Percentiles rank a stretch among this genome's conserved stretches.
Conservation (phyloP, 2,329 filamentous ascomycete species). For the Ophiocordyceps robertsii region DNA sequence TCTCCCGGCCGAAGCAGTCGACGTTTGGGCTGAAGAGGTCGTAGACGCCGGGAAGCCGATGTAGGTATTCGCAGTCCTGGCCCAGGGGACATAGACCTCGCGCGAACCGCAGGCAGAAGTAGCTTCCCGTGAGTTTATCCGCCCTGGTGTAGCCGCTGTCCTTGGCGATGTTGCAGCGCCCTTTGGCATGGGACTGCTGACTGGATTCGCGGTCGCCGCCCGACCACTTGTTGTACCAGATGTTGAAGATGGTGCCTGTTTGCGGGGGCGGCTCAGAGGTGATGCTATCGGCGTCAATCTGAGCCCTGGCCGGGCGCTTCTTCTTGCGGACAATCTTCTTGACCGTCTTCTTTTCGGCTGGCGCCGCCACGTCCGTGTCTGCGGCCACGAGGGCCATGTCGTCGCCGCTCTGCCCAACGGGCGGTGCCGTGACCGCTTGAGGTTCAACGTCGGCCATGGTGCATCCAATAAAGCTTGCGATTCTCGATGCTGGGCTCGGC, state of each 20-base stretch:
- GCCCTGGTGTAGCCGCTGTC: conserved; percentile 71
- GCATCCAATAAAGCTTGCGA: no score
- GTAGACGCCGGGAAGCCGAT: conserved; percentile 72
- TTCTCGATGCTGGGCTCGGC: no score
- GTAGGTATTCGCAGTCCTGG: conserved; percentile 86
- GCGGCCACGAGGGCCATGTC: conserved; percentile 22
- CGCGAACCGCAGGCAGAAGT: conserved; percentile 88
- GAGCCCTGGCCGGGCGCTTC: conserved; percentile 74
- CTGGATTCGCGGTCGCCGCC: conserved; percentile 92
- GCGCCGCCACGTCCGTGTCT: conserved; percentile 30
- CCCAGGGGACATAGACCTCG: conserved; percentile 74
- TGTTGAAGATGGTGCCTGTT: conserved; percentile 93
- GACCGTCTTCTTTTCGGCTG: conserved; percentile 44
- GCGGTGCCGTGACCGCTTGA: conserved; percentile 6
- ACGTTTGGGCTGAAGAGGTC: conserved; percentile 90
- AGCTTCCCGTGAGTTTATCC: conserved; percentile 64
- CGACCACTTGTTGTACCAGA: conserved; percentile 88
- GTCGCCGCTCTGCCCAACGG: conserved; percentile 12
- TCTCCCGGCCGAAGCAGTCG: conserved; percentile 83
- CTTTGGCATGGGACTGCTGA: conserved; percentile 72
- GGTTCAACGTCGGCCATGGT: conserved; percentile 18
- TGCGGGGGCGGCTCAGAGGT: conserved; percentile 78
- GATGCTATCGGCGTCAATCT: conserved; percentile 76
- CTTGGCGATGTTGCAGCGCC: conserved; percentile 72
- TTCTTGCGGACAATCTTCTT: conserved; percentile 92